Conservation (phyloP, 768 basidiomycete species). For the Rhodotorula kratochvilovae region DNA sequence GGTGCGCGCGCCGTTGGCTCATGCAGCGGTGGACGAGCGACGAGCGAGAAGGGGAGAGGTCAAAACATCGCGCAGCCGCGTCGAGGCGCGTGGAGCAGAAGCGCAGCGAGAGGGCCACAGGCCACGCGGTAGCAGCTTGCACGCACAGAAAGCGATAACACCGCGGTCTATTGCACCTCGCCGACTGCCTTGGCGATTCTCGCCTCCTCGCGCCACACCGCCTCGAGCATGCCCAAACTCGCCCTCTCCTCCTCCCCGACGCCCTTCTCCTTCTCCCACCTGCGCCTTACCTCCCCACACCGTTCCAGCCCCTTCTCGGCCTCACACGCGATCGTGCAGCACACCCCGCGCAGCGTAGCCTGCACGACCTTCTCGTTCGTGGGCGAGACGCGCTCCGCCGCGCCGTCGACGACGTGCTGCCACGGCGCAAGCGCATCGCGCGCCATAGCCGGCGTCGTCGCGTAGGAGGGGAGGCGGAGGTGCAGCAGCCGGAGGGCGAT, state of each 20-base stretch:
- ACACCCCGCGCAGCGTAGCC: constrained; percentile 31
- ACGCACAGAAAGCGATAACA: background rate
- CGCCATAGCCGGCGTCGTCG: background rate
- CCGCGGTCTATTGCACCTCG: background rate
- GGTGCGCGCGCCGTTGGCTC: background rate
- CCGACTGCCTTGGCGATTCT: constrained; percentile 7
- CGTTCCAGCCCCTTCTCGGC: background rate
- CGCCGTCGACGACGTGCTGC: constrained; percentile 32
- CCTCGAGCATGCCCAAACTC: constrained; percentile 21
- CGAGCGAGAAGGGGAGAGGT: background rate
- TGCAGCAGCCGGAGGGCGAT: constrained; percentile 32
- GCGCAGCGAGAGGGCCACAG: too few species aligned
- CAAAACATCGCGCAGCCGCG: background rate
- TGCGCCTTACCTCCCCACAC: background rate
- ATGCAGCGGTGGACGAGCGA: background rate
- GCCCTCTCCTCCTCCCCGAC: background rate
- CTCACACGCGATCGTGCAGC: constrained; percentile 22
- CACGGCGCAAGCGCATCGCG: constrained; percentile 18
- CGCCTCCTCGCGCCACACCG: constrained; percentile 22
- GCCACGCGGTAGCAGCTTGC: background rate
- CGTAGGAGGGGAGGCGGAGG: constrained; percentile 19
- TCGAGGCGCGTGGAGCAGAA: background rate
- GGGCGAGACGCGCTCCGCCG: constrained; percentile 40
- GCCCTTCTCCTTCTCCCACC: constrained; percentile 9
- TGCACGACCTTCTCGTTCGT: constrained; percentile 42